phyloP scores from a whole-genome alignment of 2,329 filamentous ascomycete species.

The Zymoseptoria passerinii region DNA sequence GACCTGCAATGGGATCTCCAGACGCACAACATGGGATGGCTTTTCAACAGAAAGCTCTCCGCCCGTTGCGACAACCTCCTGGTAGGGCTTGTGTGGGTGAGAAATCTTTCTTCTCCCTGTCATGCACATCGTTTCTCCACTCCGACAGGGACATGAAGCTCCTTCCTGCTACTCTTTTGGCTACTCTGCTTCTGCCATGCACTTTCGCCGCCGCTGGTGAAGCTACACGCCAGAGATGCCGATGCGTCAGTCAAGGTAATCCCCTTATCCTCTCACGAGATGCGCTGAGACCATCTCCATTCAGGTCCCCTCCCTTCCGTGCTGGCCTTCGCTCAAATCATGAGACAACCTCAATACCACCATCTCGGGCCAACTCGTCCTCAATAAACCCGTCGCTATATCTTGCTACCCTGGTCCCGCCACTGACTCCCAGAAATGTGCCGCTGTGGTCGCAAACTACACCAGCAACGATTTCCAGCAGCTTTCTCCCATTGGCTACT shows the following conservation, averaged over 20 bases:
- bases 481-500: conserved; percentile 22
- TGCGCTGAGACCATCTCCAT: not conserved
- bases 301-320: conserved; percentile 17
- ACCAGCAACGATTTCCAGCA: conserved; percentile 24
- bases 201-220: not conserved
- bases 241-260: not conserved
- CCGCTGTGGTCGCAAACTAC: conserved; percentile 20
- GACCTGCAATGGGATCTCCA: no score
- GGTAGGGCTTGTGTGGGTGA: no score
- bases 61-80: no score
- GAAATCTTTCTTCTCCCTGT: no score
- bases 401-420: conserved; percentile 30
- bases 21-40: no score
- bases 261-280: not conserved
- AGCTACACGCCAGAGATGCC: not conserved
- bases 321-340: conserved; percentile 27
- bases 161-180: not conserved
- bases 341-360: conserved; percentile 31
- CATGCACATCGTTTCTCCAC: not conserved
- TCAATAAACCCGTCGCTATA: conserved; percentile 27
- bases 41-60: no score
- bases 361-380: conserved; percentile 28
- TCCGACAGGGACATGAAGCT: not conserved
- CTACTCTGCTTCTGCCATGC: not conserved
- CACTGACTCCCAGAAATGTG: conserved; percentile 21